Percentiles rank a stretch among this genome's conserved stretches.
Evolutionary conservation across 108 stramenopile genomes (phyloP).

Genomic region (Nitzschia inconspicua): DNA sequence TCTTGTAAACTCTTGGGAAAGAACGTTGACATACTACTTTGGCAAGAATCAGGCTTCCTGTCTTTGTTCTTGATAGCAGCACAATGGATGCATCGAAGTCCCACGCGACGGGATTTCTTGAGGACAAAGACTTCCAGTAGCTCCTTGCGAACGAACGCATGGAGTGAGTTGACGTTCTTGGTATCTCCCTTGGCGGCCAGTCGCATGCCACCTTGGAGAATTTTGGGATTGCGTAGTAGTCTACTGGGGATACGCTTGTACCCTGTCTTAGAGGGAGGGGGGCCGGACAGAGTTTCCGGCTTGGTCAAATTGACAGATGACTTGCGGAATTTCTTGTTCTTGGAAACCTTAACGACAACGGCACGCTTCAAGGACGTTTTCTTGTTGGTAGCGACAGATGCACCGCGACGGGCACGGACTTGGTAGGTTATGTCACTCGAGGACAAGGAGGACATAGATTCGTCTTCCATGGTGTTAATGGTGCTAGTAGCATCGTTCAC

Average conservation of each 20-base stretch:
- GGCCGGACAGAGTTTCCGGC: no score
- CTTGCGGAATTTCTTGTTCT: no score
- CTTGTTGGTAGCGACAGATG: no score
- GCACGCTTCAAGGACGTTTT: no score
- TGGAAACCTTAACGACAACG: no score
- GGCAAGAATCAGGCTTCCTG: slow-evolving; percentile 1
- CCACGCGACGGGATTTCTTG: slow-evolving; percentile 20
- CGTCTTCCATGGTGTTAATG: no score
- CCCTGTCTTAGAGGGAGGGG: no score
- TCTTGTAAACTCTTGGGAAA: slow-evolving; percentile 38
- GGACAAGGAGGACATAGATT: no score
- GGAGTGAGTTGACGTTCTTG: slow-evolving; percentile 35
- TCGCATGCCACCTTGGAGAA: slow-evolving; percentile 4
- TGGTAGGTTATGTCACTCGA: no score
- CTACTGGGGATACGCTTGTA: slow-evolving; percentile 8
- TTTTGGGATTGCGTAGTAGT: neutral
- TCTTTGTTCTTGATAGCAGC: slow-evolving; percentile 7
- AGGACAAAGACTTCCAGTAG: slow-evolving; percentile 40
- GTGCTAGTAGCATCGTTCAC: no score
- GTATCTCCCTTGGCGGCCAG: slow-evolving; percentile 28
- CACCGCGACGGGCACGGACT: no score
- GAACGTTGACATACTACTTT: slow-evolving; percentile 42
- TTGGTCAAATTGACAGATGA: no score
- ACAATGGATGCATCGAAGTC: slow-evolving; percentile 37
- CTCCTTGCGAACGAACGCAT: slow-evolving; percentile 41